Base-by-base conservation (phyloP, 192 early-diverging fungal species). In the Coemansia sp. region DNA sequence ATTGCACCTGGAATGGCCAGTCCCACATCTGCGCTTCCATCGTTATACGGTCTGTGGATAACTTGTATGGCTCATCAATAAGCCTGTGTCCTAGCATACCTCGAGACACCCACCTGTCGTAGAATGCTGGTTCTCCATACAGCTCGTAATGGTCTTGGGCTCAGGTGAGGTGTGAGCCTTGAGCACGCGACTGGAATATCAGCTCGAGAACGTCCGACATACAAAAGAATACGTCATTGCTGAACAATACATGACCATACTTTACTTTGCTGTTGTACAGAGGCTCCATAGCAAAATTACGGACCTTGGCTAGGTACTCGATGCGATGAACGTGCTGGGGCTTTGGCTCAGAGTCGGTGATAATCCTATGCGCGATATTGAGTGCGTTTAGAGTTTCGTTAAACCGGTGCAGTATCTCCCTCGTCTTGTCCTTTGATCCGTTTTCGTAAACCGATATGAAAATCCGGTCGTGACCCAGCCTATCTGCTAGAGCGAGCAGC, bases 21-120 rank as follows among this genome's bases (percentile, higher is more conserved):
- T 5, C 34, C 34, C 34, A 7, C 34, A 36, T 16, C 44, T 78
- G 71, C 10, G 65, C 67, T 5, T 49, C 52, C 9, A 78, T 68
- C 16, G 75, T 69, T 15, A 31, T 29, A 15, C 34, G 10, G 61
- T 81, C 83, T 2, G 75, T 71, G 6, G 73, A 72, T 55, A 82
- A 72, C 58, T 74, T 75, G 38, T 70, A 74, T 60, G 69, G 34
- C 16, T 40, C 64, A 46, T 44, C 46, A 34, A 64, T 72, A 34
- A 81, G 81, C 38, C 72, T 64, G 31, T 41, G 47, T 5, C 84
- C 84, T 20, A 61, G 68, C 50, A 85, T 70, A n/a, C 79, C 84
- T n/a, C 84, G 80, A 20, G 84, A 47, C 2, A 85, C 84, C 84
- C 84, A 85, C 2, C 74, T 83, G 53, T 85, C 84, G 71, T 85